These are phyloP conservation scores for Scheffersomyces titani DNA, from an alignment of 1,139 yeast genomes.

Conservation along the genomic window DNA sequence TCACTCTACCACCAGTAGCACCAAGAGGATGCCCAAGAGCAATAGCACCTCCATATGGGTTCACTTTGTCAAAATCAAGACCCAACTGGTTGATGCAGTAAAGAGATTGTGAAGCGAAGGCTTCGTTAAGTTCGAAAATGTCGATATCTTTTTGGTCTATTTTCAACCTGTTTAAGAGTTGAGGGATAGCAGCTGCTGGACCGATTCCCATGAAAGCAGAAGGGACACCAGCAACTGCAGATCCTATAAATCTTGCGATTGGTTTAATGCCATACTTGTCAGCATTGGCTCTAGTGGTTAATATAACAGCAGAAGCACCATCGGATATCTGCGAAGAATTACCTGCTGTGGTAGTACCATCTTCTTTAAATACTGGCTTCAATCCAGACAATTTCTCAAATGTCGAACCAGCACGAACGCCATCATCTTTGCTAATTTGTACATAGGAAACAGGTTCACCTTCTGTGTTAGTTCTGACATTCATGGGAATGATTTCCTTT, in stretches of 20 bases:
- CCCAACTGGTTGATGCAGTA: constrained; percentile 33
- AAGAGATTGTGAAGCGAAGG: constrained; percentile 43
- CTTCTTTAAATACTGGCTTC: constrained; percentile 35
- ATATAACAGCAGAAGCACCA: constrained; percentile 43
- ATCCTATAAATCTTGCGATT: constrained; percentile 41
- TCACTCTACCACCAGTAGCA: constrained; percentile 40
- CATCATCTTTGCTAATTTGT: constrained; percentile 29
- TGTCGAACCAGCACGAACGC: constrained; percentile 28
- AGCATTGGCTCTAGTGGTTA: constrained; percentile 38
- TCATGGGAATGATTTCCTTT: constrained; percentile 36
- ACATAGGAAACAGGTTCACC: constrained; percentile 12
- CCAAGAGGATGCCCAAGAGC: constrained; percentile 47
- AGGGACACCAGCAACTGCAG: constrained; percentile 38
- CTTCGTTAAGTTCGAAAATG: constrained; percentile 42
- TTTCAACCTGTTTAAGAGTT: constrained; percentile 25
- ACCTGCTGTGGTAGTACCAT: constrained; percentile 44
- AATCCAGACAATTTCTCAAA: constrained; percentile 29
- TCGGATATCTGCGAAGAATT: constrained; percentile 45
- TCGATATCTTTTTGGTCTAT: constrained; percentile 31
- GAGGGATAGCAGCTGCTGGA: constrained; percentile 40
- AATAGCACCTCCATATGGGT: constrained; percentile 46
- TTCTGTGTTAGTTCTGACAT: constrained; percentile 26
- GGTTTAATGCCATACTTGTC: constrained; percentile 34
- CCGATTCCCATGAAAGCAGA: constrained; percentile 42
- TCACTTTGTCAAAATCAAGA: constrained; percentile 31